Base-by-base conservation (phyloP, 2,329 filamentous ascomycete species). In the Aspergillus quadrilineatus region DNA sequence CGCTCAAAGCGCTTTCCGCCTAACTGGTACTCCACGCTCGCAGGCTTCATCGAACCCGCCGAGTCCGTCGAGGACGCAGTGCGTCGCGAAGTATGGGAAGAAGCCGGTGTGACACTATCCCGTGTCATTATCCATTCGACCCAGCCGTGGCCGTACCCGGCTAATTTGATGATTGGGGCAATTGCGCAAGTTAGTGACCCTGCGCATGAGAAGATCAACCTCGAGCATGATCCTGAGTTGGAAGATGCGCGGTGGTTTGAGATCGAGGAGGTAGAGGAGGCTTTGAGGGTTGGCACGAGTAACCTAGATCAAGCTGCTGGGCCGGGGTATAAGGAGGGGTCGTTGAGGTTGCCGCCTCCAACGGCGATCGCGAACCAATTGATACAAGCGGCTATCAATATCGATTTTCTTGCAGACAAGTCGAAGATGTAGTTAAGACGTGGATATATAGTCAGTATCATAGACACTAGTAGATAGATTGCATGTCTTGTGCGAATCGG, bases 291-390 rank as follows among this genome's bases (percentile, higher is more conserved):
- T 7, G 89, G 89, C 0, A 85, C 85, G 0, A 88, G 85, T 71
- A 82, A 82, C 2, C 69, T 96, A 57, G 89, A 85, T 12, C 87
- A 89, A 42, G 71, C 78, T 1, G 77, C 87, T 1, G 83, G 85
- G 0, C 76, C 82, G 41, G 87, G 82, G 9, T 92, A 92, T 68
- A 88, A 86, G 69, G 85, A 92, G 70, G 92, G 91, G 0, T 84
- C 81, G 3, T 73, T 99, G 77, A 84, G 90, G 55, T 74, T 99
- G 69, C 94, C 94, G 45, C 91, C 92, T 2, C 78, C 81, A 57
- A 96, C 92, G 36, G 93, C 94, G 1, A 97, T 99, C 81, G 94
- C 94, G 14, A 89, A 97, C 73, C 89, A 92, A 71, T 75, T 97
- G 69, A 86, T 99, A 65, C 82, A 80, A 51, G 90, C 92, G 1